Evolutionary conservation across 1,139 yeast species (phyloP).

Genomic region (Suhomyces panamericanus): DNA sequence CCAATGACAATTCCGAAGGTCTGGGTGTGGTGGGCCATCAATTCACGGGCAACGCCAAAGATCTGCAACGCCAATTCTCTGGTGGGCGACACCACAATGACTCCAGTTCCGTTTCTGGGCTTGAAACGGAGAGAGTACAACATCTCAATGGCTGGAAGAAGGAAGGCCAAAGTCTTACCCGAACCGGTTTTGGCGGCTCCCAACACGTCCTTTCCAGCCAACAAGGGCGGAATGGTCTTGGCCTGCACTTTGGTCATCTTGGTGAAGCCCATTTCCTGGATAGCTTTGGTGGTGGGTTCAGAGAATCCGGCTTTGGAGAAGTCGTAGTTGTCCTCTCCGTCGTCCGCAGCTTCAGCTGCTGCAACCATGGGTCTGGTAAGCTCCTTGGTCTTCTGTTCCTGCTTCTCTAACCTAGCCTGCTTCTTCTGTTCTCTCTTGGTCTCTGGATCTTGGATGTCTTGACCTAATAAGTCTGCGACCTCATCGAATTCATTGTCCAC

Average conservation of each 20-base stretch:
- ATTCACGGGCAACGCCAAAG: slow-evolving; percentile 93
- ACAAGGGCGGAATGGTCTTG: slow-evolving; percentile 88
- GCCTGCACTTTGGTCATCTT: slow-evolving; percentile 93
- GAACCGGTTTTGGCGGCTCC: slow-evolving; percentile 99
- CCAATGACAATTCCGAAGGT: slow-evolving; percentile 97
- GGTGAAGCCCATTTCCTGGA: slow-evolving; percentile 81
- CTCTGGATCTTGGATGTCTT: slow-evolving; percentile 44
- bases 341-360: slow-evolving; percentile 38
- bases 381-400: slow-evolving; percentile 21
- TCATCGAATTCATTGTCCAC: slow-evolving; percentile 56
- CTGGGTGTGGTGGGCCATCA: slow-evolving; percentile 88
- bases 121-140: slow-evolving; percentile 84
- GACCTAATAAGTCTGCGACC: slow-evolving; percentile 54
- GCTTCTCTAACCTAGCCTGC: slow-evolving; percentile 20
- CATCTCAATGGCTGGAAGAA: slow-evolving; percentile 92
- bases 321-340: slow-evolving; percentile 33
- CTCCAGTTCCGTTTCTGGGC: slow-evolving; percentile 93
- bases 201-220: slow-evolving; percentile 92
- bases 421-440: slow-evolving; percentile 24
- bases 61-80: slow-evolving; percentile 94
- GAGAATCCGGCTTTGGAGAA: slow-evolving; percentile 65
- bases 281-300: slow-evolving; percentile 76
- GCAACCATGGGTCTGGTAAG: slow-evolving; percentile 29
- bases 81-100: slow-evolving; percentile 82
- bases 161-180: slow-evolving; percentile 93